Evolutionary conservation across 1,284 basidiomycete species (phyloP), one percentile per base, ranked within the genome.

Genomic region (Cryptococcus sp.): DNA sequence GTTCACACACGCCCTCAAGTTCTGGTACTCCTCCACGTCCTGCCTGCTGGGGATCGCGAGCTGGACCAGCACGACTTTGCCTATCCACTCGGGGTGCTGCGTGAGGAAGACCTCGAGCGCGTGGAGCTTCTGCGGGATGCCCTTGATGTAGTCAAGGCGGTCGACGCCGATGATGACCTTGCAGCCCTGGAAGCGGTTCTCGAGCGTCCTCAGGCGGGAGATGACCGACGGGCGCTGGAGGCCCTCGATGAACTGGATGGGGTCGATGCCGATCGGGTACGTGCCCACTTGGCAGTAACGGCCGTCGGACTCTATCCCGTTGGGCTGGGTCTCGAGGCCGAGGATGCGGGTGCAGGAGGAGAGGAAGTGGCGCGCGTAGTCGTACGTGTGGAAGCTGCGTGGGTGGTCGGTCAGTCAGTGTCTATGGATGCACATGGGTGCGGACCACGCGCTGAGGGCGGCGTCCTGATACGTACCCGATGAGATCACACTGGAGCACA

Each of bases 21-120:
- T 98, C 78, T 98, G 95, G 75, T 98, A 98, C 78, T 98, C 95
- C 77, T 98, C 96, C 51, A 98, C 95, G 71, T 98, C 96, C 78
- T 97, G 92, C 35, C 95, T 84, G 13, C 94, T 97, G 0, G 96
- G 96, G 12, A 98, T 95, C 7, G 96, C 95, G 1, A 98, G 85
- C 78, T 98, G 95, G 5, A 92, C 92, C 40, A 98, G 81, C 4
- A 98, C 94, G 56, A 98, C 89, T 82, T 97, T 98, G 65, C 96
- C 96, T 61, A 98, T 92, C 94, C 94, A 98, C 76, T 98, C 95
- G 0, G 96, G 96, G 75, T 98, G 94, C 64, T 98, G 93, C 18
- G 88, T 87, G 42, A 98, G 82, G 83, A 98, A 98, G 42, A 95
- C 85, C 75, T 98, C 96, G 55, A 98, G 83, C 0, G 91, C 95